Conservation (phyloP, 2,329 filamentous ascomycete species). For the Huntiella omanensis region DNA sequence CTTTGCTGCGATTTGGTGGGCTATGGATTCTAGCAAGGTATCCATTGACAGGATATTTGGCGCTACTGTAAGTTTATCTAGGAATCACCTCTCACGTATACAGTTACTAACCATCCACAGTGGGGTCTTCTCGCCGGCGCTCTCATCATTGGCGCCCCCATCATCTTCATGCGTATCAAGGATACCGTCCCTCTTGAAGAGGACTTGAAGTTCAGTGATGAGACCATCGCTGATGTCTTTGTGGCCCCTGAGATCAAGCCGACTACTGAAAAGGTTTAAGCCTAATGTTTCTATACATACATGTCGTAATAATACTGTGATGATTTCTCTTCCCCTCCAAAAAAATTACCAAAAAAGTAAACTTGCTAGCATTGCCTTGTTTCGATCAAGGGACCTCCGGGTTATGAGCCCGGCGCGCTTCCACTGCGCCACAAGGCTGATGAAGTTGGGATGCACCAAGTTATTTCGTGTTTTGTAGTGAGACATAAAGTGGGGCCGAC, state of each 20-base stretch:
- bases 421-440: conserved; percentile 11
- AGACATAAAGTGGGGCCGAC: too few relatives aligned
- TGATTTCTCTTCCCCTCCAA: too few relatives aligned
- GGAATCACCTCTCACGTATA: background rate
- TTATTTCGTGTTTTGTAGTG: too few relatives aligned
- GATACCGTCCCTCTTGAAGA: conserved; percentile 68
- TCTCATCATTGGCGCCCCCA: conserved; percentile 56
- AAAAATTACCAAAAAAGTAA: background rate
- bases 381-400: conserved; percentile 12
- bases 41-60: conserved; percentile 56
- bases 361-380: conserved; percentile 10
- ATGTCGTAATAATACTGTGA: too few relatives aligned
- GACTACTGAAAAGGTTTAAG: too few relatives aligned
- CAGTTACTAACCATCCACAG: conserved; percentile 18
- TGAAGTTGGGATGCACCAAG: too few relatives aligned
- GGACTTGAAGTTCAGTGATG: conserved; percentile 70
- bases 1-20: conserved; percentile 58
- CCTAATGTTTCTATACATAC: too few relatives aligned
- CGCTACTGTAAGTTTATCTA: conserved; percentile 21
- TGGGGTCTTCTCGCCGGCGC: conserved; percentile 63
- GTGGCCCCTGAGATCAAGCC: conserved; percentile 1
- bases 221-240: conserved; percentile 54
- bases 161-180: conserved; percentile 62
- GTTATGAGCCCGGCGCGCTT: conserved; percentile 12
- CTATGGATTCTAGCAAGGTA: conserved; percentile 42